Conservation (phyloP, 1,139 yeast genomes). For the Taphrina betulina region DNA sequence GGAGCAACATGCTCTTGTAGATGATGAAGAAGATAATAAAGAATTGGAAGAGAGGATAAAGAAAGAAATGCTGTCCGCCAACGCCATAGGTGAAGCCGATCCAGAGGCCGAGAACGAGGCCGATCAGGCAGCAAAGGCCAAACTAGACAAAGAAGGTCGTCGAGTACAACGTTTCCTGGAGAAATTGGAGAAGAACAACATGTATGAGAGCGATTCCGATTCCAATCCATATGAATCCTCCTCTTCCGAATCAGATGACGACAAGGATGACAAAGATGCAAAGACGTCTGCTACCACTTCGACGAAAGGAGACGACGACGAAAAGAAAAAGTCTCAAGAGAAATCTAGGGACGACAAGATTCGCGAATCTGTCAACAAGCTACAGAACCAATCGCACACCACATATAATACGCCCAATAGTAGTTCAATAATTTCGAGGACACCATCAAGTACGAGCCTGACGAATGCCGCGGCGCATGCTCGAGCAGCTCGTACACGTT, state of each 20-base stretch:
- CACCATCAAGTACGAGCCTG: slow-evolving; percentile 20
- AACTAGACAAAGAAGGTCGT: slow-evolving; percentile 88
- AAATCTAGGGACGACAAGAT: slow-evolving; percentile 27
- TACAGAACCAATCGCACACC: slow-evolving; percentile 25
- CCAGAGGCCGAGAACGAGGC: slow-evolving; percentile 56
- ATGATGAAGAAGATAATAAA: slow-evolving; percentile 91
- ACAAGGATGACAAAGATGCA: slow-evolving; percentile 21
- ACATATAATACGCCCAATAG: slow-evolving; percentile 29
- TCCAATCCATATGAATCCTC: slow-evolving; percentile 48
- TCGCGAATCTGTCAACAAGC: slow-evolving; percentile 24
- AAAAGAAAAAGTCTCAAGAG: slow-evolving; percentile 25
- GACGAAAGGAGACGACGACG: slow-evolving; percentile 29
- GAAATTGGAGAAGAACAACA: slow-evolving; percentile 82
- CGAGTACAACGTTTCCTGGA: slow-evolving; percentile 78
- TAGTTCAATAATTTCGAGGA: slow-evolving; percentile 17
- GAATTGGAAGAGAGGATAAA: slow-evolving; percentile 85
- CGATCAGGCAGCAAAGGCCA: slow-evolving; percentile 63
- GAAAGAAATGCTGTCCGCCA: slow-evolving; percentile 84
- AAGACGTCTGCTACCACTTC: slow-evolving; percentile 29
- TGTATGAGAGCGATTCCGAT: slow-evolving; percentile 87
- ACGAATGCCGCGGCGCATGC: slow-evolving; percentile 19
- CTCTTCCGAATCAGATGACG: slow-evolving; percentile 31
- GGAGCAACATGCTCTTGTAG: slow-evolving; percentile 97
- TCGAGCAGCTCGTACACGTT: slow-evolving; percentile 10
- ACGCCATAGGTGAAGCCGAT: slow-evolving; percentile 63